Evolutionary conservation across 352 stramenopile species (phyloP).

Genomic region (Phytophthora fragariae): DNA sequence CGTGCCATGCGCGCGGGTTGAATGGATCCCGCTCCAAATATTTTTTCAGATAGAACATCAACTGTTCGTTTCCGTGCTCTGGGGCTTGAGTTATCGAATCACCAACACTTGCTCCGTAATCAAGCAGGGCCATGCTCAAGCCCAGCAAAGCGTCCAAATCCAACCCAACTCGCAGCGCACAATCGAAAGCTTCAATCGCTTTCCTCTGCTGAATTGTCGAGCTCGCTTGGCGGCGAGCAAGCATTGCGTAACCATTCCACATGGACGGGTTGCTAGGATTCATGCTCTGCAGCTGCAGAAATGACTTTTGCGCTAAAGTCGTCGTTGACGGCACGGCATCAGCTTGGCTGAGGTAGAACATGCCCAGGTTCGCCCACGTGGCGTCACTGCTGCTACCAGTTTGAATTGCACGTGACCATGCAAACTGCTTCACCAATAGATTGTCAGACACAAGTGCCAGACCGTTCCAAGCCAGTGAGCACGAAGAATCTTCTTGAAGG

Average conservation of each 20-base stretch:
- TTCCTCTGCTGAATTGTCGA: conserved; percentile 52
- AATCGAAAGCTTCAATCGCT: conserved; percentile 78
- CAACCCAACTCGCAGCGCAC: conserved; percentile 73
- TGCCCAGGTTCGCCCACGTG: conserved; percentile 86
- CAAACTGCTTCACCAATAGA: conserved; percentile 82
- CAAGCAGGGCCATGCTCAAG: conserved; percentile 50
- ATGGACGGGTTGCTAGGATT: conserved; percentile 85
- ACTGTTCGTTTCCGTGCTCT: conserved; percentile 42
- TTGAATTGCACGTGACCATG: conserved; percentile 76
- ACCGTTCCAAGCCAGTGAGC: conserved; percentile 80
- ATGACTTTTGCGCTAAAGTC: conserved; percentile 72
- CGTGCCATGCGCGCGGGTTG: conserved; percentile 65
- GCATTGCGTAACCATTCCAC: conserved; percentile 89
- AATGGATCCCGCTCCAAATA: conserved; percentile 81
- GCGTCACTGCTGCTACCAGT: conserved; percentile 60
- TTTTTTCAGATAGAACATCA: conserved; percentile 83
- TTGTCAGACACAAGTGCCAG: conserved; percentile 70
- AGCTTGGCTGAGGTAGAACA: conserved; percentile 75
- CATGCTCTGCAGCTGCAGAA: conserved; percentile 85
- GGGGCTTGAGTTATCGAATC: conserved; percentile 24
- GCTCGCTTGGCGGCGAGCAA: conserved; percentile 57
- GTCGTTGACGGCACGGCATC: conserved; percentile 36
- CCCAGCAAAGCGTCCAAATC: conserved; percentile 81
- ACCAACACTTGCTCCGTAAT: conserved; percentile 30
- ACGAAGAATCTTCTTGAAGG: conserved; percentile 53